phyloP scores from a whole-genome alignment of 2,329 filamentous ascomycete species.

The Exserohilum rostratum region DNA sequence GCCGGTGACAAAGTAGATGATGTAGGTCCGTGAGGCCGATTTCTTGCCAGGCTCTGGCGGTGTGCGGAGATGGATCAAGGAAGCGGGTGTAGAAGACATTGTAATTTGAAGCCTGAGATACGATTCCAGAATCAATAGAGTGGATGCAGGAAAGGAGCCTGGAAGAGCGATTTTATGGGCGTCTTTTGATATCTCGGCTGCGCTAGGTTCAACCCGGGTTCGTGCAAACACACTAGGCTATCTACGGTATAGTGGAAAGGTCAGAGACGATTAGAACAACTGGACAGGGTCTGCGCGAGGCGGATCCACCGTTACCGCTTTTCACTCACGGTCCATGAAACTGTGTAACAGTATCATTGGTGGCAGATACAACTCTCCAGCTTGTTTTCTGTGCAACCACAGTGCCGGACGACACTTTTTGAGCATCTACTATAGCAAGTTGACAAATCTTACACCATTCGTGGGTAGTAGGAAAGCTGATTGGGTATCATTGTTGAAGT shows the following conservation, averaged over 20 bases:
- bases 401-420: not conserved
- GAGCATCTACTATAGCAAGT: not conserved
- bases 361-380: no score
- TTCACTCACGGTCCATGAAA: no score
- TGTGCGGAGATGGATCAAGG: constrained; percentile 33
- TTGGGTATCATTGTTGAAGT: not conserved
- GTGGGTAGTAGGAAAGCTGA: not conserved
- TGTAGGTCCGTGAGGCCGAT: constrained; percentile 41
- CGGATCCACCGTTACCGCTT: not conserved
- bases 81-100: constrained; percentile 24
- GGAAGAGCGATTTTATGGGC: constrained; percentile 11
- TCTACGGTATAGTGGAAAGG: not conserved
- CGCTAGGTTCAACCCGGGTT: constrained; percentile 14
- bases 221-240: not conserved
- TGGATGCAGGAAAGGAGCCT: not conserved
- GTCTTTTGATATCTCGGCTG: constrained; percentile 20
- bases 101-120: not conserved
- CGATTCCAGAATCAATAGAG: not conserved
- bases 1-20: constrained; percentile 76
- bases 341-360: no score
- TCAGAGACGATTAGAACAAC: constrained; percentile 5
- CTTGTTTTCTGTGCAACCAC: not conserved
- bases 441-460: not conserved
- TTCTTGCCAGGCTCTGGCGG: constrained; percentile 29
- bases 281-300: not conserved